phyloP scores from a whole-genome alignment of 2,329 filamentous ascomycete species.

The Cryphonectria nitschkei region DNA sequence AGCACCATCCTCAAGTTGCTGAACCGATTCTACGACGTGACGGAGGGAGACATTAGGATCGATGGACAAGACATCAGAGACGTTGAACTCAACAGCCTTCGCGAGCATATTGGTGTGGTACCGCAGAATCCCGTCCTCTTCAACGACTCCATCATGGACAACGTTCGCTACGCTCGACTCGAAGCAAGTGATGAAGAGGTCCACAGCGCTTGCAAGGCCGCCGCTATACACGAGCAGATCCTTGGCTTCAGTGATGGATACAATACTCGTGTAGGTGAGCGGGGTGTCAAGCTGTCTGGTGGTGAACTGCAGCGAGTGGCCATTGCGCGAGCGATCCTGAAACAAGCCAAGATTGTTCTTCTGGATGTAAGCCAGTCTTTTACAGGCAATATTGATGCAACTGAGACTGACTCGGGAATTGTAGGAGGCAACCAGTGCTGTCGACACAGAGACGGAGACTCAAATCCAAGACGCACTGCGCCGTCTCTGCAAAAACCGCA shows the following conservation, averaged over 20 bases:
- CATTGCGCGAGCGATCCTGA: conserved; percentile 73
- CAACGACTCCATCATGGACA: conserved; percentile 62
- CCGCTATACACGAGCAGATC: conserved; percentile 63
- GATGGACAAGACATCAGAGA: conserved; percentile 61
- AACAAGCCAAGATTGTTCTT: conserved; percentile 74
- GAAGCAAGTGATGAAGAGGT: conserved; percentile 60
- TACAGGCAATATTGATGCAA: neutral
- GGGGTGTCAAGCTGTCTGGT: conserved; percentile 64
- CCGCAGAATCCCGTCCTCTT: conserved; percentile 61
- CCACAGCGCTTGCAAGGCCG: conserved; percentile 56
- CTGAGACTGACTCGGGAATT: neutral
- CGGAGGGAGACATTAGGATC: conserved; percentile 54
- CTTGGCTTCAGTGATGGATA: conserved; percentile 57
- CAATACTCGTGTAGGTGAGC: conserved; percentile 54
- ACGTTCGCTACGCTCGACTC: conserved; percentile 60
- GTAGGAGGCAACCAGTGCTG: conserved; percentile 73
- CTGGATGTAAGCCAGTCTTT: conserved; percentile 52
- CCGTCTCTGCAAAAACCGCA: conserved; percentile 62
- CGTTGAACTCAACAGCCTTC: conserved; percentile 55
- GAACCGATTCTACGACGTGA: conserved; percentile 62
- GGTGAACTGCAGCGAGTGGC: conserved; percentile 70
- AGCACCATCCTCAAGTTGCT: conserved; percentile 63
- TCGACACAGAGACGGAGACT: conserved; percentile 71
- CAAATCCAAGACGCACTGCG: conserved; percentile 67
- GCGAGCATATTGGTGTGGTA: conserved; percentile 59